Evolutionary conservation across 768 basidiomycete genomes (phyloP), one percentile per base, ranked within the genome.

Genomic region (Solioccasus polychromus): DNA sequence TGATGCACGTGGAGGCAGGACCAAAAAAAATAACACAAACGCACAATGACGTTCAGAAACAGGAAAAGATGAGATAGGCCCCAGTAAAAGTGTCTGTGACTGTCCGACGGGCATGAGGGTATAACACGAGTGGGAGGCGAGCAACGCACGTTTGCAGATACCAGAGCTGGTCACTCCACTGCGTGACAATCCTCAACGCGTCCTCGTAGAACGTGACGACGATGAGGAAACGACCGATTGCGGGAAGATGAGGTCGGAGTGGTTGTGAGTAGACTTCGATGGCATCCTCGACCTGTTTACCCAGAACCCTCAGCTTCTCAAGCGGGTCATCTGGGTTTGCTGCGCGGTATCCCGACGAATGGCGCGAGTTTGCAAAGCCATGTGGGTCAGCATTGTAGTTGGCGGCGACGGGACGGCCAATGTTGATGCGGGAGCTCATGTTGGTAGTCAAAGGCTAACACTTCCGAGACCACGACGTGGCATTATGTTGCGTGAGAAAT

Each of bases 131-230:
- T 39, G 31, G 20, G 25, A 29, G 42, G 34, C 41, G 30, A 39
- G 2, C 10, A 35, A 73, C 91, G 60, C 52, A 96, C 95, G 83
- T 85, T 67, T 97, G 91, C 59, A 99, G 75, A 68, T 97, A 99
- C 92, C 95, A 99, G 44, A 96, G 80, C 70, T 99, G 96, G 72
- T 99, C 96, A 38, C 80, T 66, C 92, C 93, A 98, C 66, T 98
- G 95, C 3, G 92, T 90, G 48, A 90, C 43, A 61, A 98, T 98
- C 53, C 96, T 75, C 60, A 95, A 68, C 8, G 96, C 91, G 63
- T 99, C 96, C 75, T 99, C 96, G 67, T 94, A 73, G 72, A 99
- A 99, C 9, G 96, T 99, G 32, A 96, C 92, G 42, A 99, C 92
- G 67, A 98, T 98, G 48, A 99, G 69, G 71, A 97, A 98, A 57